phyloP scores from a whole-genome alignment of 306 rosid genomes.

The Cucurbita ficifolia region DNA sequence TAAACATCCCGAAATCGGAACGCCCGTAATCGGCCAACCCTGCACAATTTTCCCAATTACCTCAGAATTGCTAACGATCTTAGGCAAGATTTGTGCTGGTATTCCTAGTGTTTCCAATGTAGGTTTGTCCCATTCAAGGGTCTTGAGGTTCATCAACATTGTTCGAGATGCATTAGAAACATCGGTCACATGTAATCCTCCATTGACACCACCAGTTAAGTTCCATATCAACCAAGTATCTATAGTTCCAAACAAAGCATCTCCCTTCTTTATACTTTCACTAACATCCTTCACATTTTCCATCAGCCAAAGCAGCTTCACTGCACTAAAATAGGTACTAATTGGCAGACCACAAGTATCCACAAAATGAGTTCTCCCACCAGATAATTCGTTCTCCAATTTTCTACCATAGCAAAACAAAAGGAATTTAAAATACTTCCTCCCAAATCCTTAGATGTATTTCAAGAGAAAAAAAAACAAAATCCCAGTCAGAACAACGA shows the following conservation, averaged over 20 bases:
- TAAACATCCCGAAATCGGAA: conserved; percentile 71
- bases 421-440: neutral
- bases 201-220: conserved; percentile 57
- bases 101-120: conserved; percentile 39
- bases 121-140: conserved; percentile 60
- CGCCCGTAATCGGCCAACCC: conserved; percentile 70
- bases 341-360: conserved; percentile 74
- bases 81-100: conserved; percentile 52
- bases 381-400: conserved; percentile 60
- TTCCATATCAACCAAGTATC: conserved; percentile 93
- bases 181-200: conserved; percentile 76
- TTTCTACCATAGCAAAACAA: conserved; percentile 26
- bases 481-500: neutral
- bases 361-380: conserved; percentile 65
- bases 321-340: conserved; percentile 77
- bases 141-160: conserved; percentile 79
- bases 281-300: conserved; percentile 59
- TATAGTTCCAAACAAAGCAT: conserved; percentile 76
- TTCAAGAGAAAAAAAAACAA: neutral
- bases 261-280: conserved; percentile 42
- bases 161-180: conserved; percentile 80
- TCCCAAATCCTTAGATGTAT: neutral
- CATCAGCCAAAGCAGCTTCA: conserved; percentile 69
- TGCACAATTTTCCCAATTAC: conserved; percentile 39
- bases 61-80: conserved; percentile 70